These are phyloP conservation scores for Apiotrichum siamense DNA, from an alignment of 1,284 basidiomycete genomes.

Conservation along the genomic window DNA sequence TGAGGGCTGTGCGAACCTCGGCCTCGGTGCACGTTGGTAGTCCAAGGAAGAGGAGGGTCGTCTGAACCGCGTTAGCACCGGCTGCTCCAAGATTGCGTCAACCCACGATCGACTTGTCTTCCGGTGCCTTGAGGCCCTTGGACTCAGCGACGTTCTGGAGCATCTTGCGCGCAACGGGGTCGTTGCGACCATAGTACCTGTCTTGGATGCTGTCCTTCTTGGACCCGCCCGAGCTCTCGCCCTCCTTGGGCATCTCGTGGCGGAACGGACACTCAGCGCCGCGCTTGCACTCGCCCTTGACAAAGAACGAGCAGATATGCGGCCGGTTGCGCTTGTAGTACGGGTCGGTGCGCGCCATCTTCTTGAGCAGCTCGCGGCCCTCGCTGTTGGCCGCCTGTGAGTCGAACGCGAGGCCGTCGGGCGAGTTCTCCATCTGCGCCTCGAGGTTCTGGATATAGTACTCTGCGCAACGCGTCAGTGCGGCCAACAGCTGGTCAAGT, in stretches of 20 bases:
- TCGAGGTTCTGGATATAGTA: constrained; percentile 98
- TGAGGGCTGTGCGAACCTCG: constrained; percentile 68
- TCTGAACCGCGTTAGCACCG: constrained; percentile 52
- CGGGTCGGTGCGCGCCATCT: constrained; percentile 85
- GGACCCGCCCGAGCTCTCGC: background rate
- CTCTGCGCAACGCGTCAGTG: constrained; percentile 50
- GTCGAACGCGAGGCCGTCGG: constrained; percentile 51
- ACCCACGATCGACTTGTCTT: constrained; percentile 76
- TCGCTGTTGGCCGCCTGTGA: constrained; percentile 64
- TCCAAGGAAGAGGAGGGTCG: constrained; percentile 82
- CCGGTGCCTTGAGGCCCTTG: constrained; percentile 80
- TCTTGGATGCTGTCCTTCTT: constrained; percentile 82
- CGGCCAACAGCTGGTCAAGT: background rate
- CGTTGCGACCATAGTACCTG: constrained; percentile 81
- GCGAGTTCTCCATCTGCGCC: constrained; percentile 54
- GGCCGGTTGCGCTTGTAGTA: constrained; percentile 95
- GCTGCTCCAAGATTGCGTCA: background rate
- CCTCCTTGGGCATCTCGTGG: constrained; percentile 78
- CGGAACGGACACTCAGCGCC: constrained; percentile 89
- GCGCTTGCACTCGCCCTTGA: constrained; percentile 88
- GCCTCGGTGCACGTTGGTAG: constrained; percentile 70
- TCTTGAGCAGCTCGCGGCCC: constrained; percentile 93
- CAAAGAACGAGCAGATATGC: constrained; percentile 91
- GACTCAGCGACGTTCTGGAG: constrained; percentile 63
- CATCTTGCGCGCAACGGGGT: constrained; percentile 87